Percentiles rank a stretch among this genome's conserved stretches.
Conservation (phyloP, 2,329 filamentous ascomycete genomes). For the Colletotrichum sp. region DNA sequence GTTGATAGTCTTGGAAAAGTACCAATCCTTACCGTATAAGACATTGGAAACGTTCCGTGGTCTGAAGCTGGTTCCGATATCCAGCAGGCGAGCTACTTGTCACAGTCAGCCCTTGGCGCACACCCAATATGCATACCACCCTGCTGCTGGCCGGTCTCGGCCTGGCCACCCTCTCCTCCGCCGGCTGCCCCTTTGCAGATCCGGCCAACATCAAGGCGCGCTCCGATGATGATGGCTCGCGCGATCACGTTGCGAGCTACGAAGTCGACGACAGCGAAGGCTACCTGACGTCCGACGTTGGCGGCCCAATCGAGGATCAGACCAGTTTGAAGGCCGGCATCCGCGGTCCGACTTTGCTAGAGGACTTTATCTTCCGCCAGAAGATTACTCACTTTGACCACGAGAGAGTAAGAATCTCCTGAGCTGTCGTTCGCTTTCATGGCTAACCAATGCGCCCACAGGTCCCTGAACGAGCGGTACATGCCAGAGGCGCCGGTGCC, state of each 20-base stretch:
- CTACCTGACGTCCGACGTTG: constrained; percentile 70
- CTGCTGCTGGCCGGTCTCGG: constrained; percentile 28
- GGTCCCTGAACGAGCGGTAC: constrained; percentile 70
- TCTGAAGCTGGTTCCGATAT: not conserved
- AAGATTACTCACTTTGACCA: constrained; percentile 77
- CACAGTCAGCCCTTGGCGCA: not conserved
- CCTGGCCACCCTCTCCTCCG: constrained; percentile 14
- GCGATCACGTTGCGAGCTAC: constrained; percentile 36
- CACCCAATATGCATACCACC: constrained; percentile 7
- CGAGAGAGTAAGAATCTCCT: constrained; percentile 58
- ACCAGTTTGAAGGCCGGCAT: constrained; percentile 70
- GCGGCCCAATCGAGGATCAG: constrained; percentile 72
- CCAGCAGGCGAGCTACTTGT: not conserved
- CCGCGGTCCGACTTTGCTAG: constrained; percentile 70
- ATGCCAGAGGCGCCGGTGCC: constrained; percentile 72
- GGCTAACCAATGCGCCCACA: constrained; percentile 26
- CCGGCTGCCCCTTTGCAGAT: constrained; percentile 40
- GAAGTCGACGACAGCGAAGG: constrained; percentile 58
- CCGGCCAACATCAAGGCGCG: constrained; percentile 12
- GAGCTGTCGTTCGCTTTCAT: not conserved
- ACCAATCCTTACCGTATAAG: not conserved
- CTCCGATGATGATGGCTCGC: constrained; percentile 27
- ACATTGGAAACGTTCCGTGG: not conserved
- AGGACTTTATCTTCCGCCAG: constrained; percentile 76
- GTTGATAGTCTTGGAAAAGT: not conserved